Evolutionary conservation across 176 grass and related monocot genomes (phyloP).

Genomic region (bread wheat (Triticum aestivum)): DNA sequence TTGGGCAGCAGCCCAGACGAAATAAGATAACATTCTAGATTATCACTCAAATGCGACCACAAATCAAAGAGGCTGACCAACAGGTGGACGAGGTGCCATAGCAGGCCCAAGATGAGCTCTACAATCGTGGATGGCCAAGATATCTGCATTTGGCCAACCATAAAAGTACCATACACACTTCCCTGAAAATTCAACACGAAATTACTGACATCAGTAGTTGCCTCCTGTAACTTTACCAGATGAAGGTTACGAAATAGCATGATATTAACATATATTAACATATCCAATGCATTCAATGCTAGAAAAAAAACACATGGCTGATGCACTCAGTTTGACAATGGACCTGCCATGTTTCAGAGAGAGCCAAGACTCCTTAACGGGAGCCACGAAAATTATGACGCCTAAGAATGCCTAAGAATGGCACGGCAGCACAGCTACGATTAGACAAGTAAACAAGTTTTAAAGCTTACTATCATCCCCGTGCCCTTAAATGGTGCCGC

Average conservation of each 20-base stretch:
- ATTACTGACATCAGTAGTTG: background rate
- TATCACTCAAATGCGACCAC: slow-evolving; percentile 41
- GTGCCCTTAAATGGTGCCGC: background rate
- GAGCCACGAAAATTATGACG: background rate
- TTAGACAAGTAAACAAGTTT: background rate
- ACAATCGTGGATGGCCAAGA: slow-evolving; percentile 33
- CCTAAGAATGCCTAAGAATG: background rate
- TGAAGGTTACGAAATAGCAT: background rate
- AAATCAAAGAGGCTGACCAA: slow-evolving; percentile 36
- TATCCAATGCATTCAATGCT: background rate
- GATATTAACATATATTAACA: background rate
- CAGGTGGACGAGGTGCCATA: slow-evolving; percentile 52
- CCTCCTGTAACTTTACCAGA: background rate
- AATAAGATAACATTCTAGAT: slow-evolving; percentile 52
- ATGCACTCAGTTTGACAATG: background rate
- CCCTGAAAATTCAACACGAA: slow-evolving; percentile 12
- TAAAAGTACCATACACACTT: background rate
- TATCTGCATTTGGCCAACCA: slow-evolving; percentile 44
- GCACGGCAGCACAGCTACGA: background rate
- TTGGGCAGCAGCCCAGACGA: slow-evolving; percentile 39
- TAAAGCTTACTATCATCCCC: background rate
- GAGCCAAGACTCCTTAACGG: background rate
- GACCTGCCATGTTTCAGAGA: background rate
- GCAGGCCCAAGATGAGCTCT: slow-evolving; percentile 46
- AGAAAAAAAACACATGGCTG: background rate